Conservation (phyloP, 345 rosid genomes). For the Laguncularia racemosa region DNA sequence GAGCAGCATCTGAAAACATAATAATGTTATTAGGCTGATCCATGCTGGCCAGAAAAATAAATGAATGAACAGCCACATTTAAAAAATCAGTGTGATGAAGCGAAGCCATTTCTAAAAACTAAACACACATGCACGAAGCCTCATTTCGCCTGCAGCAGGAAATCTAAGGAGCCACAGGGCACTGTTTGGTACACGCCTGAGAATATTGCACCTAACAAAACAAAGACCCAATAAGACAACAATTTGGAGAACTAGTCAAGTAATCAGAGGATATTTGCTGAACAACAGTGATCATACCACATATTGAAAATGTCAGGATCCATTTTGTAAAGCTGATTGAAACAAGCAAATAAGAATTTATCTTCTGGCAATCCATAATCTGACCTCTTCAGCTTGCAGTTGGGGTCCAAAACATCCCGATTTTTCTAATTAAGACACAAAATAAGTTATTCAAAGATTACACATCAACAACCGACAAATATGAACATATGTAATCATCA, state of each 20-base stretch:
- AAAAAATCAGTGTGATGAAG: not conserved
- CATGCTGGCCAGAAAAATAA: not conserved
- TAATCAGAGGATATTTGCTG: not conserved
- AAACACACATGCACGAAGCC: conserved; percentile 75
- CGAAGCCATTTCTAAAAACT: not conserved
- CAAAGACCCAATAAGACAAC: not conserved
- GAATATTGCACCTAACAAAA: conserved; percentile 81
- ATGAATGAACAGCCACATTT: not conserved
- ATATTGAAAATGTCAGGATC: conserved; percentile 92
- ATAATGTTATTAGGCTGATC: not conserved
- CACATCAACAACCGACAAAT: not conserved
- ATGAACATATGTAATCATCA: not conserved
- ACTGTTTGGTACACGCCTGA: conserved; percentile 89
- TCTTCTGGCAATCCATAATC: conserved; percentile 96
- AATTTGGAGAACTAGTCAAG: not conserved
- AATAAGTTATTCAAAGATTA: not conserved
- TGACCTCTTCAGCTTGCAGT: conserved; percentile 64
- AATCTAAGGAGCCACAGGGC: conserved; percentile 98
- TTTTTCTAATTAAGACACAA: conserved; percentile 58
- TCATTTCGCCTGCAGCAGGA: conserved; percentile 98
- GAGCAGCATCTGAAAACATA: conserved; percentile 61
- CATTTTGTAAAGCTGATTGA: conserved; percentile 98
- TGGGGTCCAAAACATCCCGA: conserved; percentile 77
- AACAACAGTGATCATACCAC: conserved; percentile 37
- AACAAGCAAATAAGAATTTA: conserved; percentile 95